phyloP scores from a whole-genome alignment of 1,139 yeast genomes.

The Suhomyces kunorum region DNA sequence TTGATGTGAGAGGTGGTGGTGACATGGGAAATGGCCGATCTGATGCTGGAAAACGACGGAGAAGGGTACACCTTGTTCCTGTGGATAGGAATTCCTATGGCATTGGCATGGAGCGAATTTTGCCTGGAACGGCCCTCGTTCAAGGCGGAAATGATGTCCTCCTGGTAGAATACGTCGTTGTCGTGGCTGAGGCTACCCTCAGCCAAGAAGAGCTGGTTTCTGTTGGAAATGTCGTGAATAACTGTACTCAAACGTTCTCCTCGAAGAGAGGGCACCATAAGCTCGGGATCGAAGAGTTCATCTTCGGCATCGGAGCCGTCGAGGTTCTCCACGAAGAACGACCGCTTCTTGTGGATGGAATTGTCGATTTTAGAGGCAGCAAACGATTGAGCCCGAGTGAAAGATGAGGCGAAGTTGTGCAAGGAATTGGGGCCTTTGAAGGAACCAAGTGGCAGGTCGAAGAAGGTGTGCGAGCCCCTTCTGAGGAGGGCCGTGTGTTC shows the following conservation, averaged over 20 bases:
- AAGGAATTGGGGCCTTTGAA: slow-evolving; percentile 50
- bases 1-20: slow-evolving; percentile 57
- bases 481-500: slow-evolving; percentile 23
- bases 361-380: slow-evolving; percentile 48
- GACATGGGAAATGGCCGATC: slow-evolving; percentile 37
- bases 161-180: slow-evolving; percentile 45
- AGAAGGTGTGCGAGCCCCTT: slow-evolving; percentile 31
- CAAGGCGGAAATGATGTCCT: slow-evolving; percentile 36
- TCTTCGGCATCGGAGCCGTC: slow-evolving; percentile 39
- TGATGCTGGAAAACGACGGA: slow-evolving; percentile 40
- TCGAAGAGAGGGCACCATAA: slow-evolving; percentile 63
- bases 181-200: slow-evolving; percentile 18
- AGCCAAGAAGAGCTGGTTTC: slow-evolving; percentile 32
- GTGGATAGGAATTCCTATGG: slow-evolving; percentile 29
- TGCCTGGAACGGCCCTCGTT: slow-evolving; percentile 35
- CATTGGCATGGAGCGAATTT: slow-evolving; percentile 19
- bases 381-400: slow-evolving; percentile 50
- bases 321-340: slow-evolving; percentile 34
- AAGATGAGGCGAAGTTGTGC: slow-evolving; percentile 50
- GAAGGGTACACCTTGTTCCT: slow-evolving; percentile 26
- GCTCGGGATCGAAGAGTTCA: slow-evolving; percentile 68
- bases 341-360: slow-evolving; percentile 45
- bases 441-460: slow-evolving; percentile 47
- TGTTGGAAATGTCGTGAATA: slow-evolving; percentile 33
- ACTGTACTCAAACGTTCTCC: slow-evolving; percentile 69